Percentiles rank a stretch among this genome's conserved stretches.
These are phyloP conservation scores for Garcia nutans DNA, from an alignment of 345 rosid genomes.

Conservation along the genomic window DNA sequence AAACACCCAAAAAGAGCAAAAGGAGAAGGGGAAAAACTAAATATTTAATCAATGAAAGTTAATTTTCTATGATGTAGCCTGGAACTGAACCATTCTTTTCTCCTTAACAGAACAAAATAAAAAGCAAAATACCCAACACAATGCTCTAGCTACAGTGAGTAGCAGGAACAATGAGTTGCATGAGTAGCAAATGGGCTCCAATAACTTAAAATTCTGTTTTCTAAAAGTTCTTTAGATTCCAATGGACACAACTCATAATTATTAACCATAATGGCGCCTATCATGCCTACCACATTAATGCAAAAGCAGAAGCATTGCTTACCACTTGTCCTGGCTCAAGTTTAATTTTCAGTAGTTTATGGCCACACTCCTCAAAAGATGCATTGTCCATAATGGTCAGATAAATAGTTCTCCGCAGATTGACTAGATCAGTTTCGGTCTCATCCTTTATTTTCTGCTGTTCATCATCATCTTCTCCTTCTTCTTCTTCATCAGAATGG, in stretches of 20 bases:
- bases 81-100: background rate
- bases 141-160: background rate
- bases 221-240: background rate
- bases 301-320: conserved; percentile 11
- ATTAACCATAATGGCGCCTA: background rate
- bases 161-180: background rate
- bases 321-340: conserved; percentile 99
- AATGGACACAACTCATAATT: background rate
- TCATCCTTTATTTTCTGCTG: conserved; percentile 75
- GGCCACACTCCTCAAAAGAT: conserved; percentile 97
- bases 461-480: conserved; percentile 64
- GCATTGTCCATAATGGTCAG: conserved; percentile 96
- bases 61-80: background rate
- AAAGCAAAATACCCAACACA: background rate
- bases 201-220: background rate
- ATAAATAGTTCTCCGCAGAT: conserved; percentile 93
- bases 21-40: too few relatives aligned
- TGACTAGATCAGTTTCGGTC: conserved; percentile 91
- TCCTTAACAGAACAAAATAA: background rate
- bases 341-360: conserved; percentile 86
- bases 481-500: conserved; percentile 42
- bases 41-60: too few relatives aligned
- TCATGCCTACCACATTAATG: background rate
- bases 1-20: too few relatives aligned
- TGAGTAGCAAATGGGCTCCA: background rate